Evolutionary conservation across 768 basidiomycete species (phyloP), one percentile per base, ranked within the genome.

Genomic region (Amanita rubescens): DNA sequence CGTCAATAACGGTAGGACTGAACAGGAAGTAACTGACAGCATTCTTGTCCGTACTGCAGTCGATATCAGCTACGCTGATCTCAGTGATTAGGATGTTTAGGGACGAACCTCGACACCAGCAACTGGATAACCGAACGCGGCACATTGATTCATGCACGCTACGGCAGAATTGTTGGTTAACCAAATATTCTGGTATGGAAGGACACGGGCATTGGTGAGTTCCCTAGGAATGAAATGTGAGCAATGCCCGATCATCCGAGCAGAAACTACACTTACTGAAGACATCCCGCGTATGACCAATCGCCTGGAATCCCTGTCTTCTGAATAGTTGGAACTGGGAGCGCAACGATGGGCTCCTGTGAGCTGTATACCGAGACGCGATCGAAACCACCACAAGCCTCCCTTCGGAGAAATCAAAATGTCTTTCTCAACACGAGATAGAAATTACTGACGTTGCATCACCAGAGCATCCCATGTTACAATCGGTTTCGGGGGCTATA

Each of bases 391-490:
- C 89, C 89, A 57, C 88, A 91, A 37, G 81, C 79, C 63, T 85
- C 75, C 11, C 82, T 84, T 55, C 24, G 33, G 17, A 58, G 34
- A 20, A 37, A 54, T 44, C 11, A 15, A 32, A 20, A 25, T 11
- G 17, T 0, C 11, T 3, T 2, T 27, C 10, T 17, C 12, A 14
- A 39, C 34, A 50, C 34, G 52, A 46, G 33, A 52, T 8, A 49
- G 35, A 7, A 49, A n/a, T 33, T 56, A 38, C 38, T 43, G 0
- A 86, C 87, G 77, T 72, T 10, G 79, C 37, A 55, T 82, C 83
- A 19, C 89, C 92, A 15, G 75, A 75, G 56, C 92, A 94, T 0
- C 72, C 75, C 85, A 85, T 88, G 63, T 77, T 80, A 63, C 92
- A 94, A 33, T 75, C 74, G 3, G 69, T 65, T 1, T 76, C 75